A percentile compares a stretch with the other conserved stretches of the same genome.
phyloP scores from a whole-genome alignment of 2,329 filamentous ascomycete genomes.

The Ophiostoma sp. region DNA sequence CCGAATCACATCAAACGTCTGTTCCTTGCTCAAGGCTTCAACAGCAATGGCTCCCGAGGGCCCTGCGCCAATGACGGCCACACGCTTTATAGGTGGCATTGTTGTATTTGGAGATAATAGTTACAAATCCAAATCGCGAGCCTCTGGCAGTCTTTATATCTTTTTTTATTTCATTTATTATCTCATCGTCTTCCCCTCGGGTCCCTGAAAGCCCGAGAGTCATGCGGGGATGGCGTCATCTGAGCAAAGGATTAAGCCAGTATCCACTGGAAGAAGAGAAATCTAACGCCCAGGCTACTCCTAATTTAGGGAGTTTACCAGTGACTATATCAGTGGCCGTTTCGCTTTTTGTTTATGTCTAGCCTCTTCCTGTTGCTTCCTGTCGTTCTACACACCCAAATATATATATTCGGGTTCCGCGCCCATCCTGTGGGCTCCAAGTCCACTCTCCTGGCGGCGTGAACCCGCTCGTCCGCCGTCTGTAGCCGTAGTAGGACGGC shows the following conservation, averaged over 20 bases:
- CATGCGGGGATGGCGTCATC: constrained; percentile 13
- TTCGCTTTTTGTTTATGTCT: neutral
- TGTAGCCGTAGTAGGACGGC: neutral
- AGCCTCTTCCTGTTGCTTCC: neutral
- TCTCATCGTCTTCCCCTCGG: neutral
- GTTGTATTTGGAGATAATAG: neutral
- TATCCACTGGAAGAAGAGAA: neutral
- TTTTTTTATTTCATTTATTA: neutral
- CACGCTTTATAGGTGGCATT: constrained; percentile 15
- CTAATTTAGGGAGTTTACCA: neutral
- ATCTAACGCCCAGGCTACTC: neutral
- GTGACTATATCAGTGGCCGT: neutral
- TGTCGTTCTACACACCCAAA: constrained; percentile 1
- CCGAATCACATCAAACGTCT: constrained; percentile 39
- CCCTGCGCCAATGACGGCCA: constrained; percentile 36
- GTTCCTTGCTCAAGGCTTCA: constrained; percentile 34
- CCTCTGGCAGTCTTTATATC: neutral
- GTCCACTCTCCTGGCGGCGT: neutral
- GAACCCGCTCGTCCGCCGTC: neutral
- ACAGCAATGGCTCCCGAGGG: constrained; percentile 35
- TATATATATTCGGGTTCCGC: neutral
- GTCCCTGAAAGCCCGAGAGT: neutral
- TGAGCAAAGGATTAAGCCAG: constrained; percentile 1
- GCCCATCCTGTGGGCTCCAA: neutral
- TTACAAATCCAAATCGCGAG: neutral